Conservation (phyloP, 495 filamentous ascomycete species). For the Chaetomidium leptoderma region DNA sequence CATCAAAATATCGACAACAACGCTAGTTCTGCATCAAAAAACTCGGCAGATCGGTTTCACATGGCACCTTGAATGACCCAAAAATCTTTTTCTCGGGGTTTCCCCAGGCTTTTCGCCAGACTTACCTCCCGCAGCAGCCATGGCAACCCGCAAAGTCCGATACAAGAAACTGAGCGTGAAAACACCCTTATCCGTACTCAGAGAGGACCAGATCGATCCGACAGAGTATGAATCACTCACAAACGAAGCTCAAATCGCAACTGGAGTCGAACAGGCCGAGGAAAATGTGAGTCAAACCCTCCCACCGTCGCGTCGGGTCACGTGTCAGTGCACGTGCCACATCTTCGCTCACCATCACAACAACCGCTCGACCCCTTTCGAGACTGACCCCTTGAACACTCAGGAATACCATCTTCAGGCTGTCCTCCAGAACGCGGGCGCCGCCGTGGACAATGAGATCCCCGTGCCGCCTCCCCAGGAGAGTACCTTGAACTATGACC, state of each 20-base stretch:
- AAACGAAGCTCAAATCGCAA: conserved; percentile 70
- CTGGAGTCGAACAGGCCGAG: conserved; percentile 92
- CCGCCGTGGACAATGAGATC: conserved; percentile 69
- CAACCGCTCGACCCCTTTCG: conserved; percentile 9
- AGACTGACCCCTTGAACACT: conserved; percentile 31
- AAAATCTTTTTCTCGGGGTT: conserved; percentile 44
- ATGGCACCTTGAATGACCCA: conserved; percentile 50
- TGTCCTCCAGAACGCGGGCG: conserved; percentile 72
- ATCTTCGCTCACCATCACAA: conserved; percentile 29
- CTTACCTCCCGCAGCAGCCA: conserved; percentile 48
- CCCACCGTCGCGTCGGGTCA: conserved; percentile 43
- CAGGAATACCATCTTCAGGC: conserved; percentile 99
- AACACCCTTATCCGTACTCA: conserved; percentile 76
- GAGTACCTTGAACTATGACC: conserved; percentile 76
- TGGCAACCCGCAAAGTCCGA: conserved; percentile 68
- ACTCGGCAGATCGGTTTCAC: conserved; percentile 51
- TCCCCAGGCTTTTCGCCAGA: conserved; percentile 44
- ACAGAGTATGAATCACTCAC: conserved; percentile 53
- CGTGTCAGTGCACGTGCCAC: conserved; percentile 39
- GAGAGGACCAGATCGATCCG: conserved; percentile 87
- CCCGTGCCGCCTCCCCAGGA: conserved; percentile 80
- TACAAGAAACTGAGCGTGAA: conserved; percentile 89
- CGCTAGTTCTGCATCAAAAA: conserved; percentile 51
- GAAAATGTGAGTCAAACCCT: conserved; percentile 77
- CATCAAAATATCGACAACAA: conserved; percentile 57